Base-by-base conservation (phyloP, 2,329 filamentous ascomycete species). In the Trichoderma cornu-damae region DNA sequence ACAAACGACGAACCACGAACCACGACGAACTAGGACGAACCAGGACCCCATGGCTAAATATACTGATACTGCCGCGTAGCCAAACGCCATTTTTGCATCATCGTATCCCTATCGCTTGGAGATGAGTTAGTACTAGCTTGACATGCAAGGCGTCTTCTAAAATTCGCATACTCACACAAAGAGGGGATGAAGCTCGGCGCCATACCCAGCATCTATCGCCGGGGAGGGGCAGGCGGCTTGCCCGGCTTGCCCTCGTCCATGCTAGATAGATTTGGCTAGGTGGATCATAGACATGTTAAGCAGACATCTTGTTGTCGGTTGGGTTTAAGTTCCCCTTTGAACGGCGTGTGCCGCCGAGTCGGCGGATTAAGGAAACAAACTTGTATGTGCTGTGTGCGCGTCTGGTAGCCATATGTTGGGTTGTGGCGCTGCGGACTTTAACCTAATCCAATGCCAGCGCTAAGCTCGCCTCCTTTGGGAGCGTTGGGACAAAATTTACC, bases 221-320 rank as follows among this genome's bases (percentile, higher is more conserved):
- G 51, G 12, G 8, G 51, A 54, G 51, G 50, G 51, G 51, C 40
- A 37, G n/a, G 37, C 51, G 51, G 51, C 51, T 54, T 30, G 51
- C 51, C 51, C 51, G 51, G 51, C 40, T 43, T 46, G 51, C 51
- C 51, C 51, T 54, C 40, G 51, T 46, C 32, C n/a, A n/a, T n/a
- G n/a, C n/a, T n/a, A n/a, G 14, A 54, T 44, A 37, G 40, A 16
- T 35, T n/a, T 44, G 40, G 40, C 7, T 5, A 28, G 51, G 40
- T 54, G 51, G 51, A 46, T 54, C 51, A 46, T 18, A 54, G 51
- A 54, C 46, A 54, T 35, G 46, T 54, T 24, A 54, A 44, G 40
- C 51, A 54, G n/a, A 38, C 51, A 44, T 46, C 40, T 35, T 34
- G 12, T 35, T 20, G 51, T 46, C 30, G n/a, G 46, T 46, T 54